phyloP scores from a whole-genome alignment of 2,329 filamentous ascomycete species.

The Exophiala dermatitidis region DNA sequence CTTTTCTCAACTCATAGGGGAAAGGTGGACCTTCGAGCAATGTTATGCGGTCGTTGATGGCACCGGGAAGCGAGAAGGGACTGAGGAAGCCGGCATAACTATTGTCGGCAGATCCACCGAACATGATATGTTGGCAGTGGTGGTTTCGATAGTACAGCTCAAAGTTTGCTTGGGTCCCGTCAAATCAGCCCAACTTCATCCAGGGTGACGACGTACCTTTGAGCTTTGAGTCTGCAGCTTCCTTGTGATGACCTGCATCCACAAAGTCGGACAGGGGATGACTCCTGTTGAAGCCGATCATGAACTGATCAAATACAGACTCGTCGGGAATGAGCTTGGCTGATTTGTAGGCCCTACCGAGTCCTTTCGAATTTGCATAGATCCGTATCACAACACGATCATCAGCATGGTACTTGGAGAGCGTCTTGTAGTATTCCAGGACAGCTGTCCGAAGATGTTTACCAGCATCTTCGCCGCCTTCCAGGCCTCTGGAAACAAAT shows the following conservation, averaged over 20 bases:
- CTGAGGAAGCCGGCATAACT: slow-evolving; percentile 39
- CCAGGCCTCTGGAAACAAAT: slow-evolving; percentile 15
- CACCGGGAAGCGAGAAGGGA: slow-evolving; percentile 27
- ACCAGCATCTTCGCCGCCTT: slow-evolving; percentile 22
- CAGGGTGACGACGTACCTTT: slow-evolving; percentile 30
- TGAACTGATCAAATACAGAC: slow-evolving; percentile 32
- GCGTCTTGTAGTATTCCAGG: slow-evolving; percentile 15
- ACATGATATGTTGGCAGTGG: slow-evolving; percentile 38
- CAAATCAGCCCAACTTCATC: slow-evolving; percentile 14
- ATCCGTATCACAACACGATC: slow-evolving; percentile 33
- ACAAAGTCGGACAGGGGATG: slow-evolving; percentile 36
- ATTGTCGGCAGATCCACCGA: slow-evolving; percentile 40
- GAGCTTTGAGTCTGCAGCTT: slow-evolving; percentile 40
- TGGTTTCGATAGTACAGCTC: slow-evolving; percentile 33
- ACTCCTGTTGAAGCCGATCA: slow-evolving; percentile 40
- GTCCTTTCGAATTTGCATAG: slow-evolving; percentile 36
- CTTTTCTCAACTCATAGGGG: slow-evolving; percentile 32
- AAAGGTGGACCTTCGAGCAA: slow-evolving; percentile 38
- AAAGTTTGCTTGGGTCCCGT: slow-evolving; percentile 29
- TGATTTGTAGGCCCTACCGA: slow-evolving; percentile 32
- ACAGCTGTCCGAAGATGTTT: slow-evolving; percentile 19
- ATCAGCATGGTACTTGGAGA: slow-evolving; percentile 24
- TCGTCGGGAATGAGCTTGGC: slow-evolving; percentile 27
- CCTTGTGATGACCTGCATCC: slow-evolving; percentile 40
- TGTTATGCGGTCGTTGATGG: slow-evolving; percentile 31